Evolutionary conservation across 306 rosid genomes (phyloP), one percentile per base, ranked within the genome.

Genomic region (Sindora glabra): DNA sequence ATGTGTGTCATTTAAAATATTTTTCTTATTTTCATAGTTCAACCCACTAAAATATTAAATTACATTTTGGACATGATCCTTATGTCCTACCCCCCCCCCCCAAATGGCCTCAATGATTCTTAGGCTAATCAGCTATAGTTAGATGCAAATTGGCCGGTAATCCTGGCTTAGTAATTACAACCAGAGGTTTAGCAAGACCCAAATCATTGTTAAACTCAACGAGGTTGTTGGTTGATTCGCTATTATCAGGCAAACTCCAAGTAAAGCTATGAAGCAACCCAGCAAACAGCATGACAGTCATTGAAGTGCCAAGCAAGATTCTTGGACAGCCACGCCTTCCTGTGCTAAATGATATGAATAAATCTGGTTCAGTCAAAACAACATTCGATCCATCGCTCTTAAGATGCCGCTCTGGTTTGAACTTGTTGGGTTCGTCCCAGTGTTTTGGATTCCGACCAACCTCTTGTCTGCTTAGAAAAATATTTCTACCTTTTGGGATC

Each of bases 401-500:
- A 0, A 76, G 26, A 17, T 76, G 83, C 1, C 79, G 69, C 5
- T 76, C 72, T 0, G 83, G 89, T 8, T 73, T 36, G 52, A 83
- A 73, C 33, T 27, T 53, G 4, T 33, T 6, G 0, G 72, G 74
- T 1, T 83, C 70, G 1, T 45, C 33, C 83, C 86, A 83, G 0
- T 64, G 38, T 0, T 8, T 38, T 0, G 72, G 74, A 19, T 76
- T 64, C 7, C 55, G 64, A 0, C 79, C 68, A 0, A 82, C 26
- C 1, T 58, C 74, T 2, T 14, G 10, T 11, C 83, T 65, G n/a
- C 74, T 79, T 3, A 83, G 6, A 1, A 73, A 1, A 1, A 79
- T 59, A 7, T 58, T 59, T 27, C 85, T 77, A 0, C 71, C 81
- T n/a, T 83, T 74, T 3, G 83, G 79, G 59, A 83, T 76, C 17